Evolutionary conservation across 345 rosid species (phyloP), one percentile per base, ranked within the genome.

Genomic region (Populus pruinosa): DNA sequence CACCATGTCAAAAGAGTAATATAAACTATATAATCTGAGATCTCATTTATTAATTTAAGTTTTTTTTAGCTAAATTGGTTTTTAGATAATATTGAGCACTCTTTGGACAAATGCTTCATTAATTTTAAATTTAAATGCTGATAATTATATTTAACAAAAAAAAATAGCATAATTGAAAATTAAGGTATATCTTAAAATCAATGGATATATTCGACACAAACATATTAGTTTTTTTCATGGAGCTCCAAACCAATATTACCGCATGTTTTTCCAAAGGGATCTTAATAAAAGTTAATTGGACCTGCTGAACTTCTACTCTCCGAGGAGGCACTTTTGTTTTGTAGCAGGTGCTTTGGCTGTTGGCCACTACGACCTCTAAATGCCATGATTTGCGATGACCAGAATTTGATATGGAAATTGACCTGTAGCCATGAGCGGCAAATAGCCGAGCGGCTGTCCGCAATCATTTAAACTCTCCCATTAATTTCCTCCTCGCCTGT

Each of bases 401-500:
- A 55, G 10, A 62, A 62, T 20, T 55, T 44, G 39, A 36, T 1
- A 55, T 16, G 3, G 59, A 73, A 70, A n/a, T 31, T 5, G 38
- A 71, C 79, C 68, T 36, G 3, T 18, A 9, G 77, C 77, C 63
- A 43, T 6, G 8, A 74, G 59, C 36, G 55, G 81, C 72, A 9
- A 6, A n/a, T 59, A n/a, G 33, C 29, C 21, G 8, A n/a, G 44
- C 76, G 69, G 43, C 67, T 23, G 71, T 55, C 23, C n/a, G 70
- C 27, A 38, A 49, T 53, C 62, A 64, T 75, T 25, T 10, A 12
- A 50, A 38, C 25, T 47, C 55, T 18, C 77, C 75, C 74, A 41
- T 64, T 56, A 68, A 20, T 77, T 81, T 81, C 29, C 82, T 76
- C 73, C 56, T 67, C 12, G 69, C 85, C 27, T 73, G 78, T 79